phyloP scores from a whole-genome alignment of 164 flowering plant species.

The Kingdonia uniflora region DNA sequence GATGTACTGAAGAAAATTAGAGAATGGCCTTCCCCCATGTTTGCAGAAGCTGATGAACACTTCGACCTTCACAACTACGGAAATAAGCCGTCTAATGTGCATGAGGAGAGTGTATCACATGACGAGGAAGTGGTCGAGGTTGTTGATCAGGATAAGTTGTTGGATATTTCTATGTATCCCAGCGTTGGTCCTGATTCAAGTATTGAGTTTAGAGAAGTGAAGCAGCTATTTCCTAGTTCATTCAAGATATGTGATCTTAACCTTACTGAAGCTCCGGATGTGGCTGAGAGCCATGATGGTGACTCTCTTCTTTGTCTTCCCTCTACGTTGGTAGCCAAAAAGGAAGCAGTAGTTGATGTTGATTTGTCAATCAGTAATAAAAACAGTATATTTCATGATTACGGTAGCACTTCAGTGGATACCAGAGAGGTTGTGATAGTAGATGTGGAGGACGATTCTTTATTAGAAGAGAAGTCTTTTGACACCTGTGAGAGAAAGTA shows the following conservation, averaged over 20 bases:
- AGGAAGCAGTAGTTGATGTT: conserved; percentile 38
- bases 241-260: conserved; percentile 88
- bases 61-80: conserved; percentile 20
- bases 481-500: conserved; percentile 17
- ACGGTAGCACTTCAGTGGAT: conserved; percentile 20
- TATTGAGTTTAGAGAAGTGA: conserved; percentile 43
- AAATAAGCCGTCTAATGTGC: conserved; percentile 15
- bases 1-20: conserved; percentile 47
- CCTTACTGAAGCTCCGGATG: conserved; percentile 56
- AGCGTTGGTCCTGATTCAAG: conserved; percentile 18
- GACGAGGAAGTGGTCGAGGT: conserved; percentile 17
- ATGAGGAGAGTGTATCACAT: conserved; percentile 17
- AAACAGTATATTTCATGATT: conserved; percentile 22
- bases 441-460: conserved; percentile 52
- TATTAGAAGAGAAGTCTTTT: conserved; percentile 27
- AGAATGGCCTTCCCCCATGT: conserved; percentile 37
- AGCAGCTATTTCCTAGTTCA: conserved; percentile 60
- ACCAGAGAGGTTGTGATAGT: conserved; percentile 51
- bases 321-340: conserved; percentile 25
- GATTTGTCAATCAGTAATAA: conserved; percentile 45
- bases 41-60: conserved; percentile 22
- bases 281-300: conserved; percentile 35
- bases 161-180: conserved; percentile 22
- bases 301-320: conserved; percentile 25
- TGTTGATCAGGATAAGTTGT: conserved; percentile 22